Percentiles rank a stretch among this genome's conserved stretches.
These are phyloP conservation scores for Rhododendron ferrugineum DNA, from an alignment of 148 eudicot genomes.

Conservation along the genomic window DNA sequence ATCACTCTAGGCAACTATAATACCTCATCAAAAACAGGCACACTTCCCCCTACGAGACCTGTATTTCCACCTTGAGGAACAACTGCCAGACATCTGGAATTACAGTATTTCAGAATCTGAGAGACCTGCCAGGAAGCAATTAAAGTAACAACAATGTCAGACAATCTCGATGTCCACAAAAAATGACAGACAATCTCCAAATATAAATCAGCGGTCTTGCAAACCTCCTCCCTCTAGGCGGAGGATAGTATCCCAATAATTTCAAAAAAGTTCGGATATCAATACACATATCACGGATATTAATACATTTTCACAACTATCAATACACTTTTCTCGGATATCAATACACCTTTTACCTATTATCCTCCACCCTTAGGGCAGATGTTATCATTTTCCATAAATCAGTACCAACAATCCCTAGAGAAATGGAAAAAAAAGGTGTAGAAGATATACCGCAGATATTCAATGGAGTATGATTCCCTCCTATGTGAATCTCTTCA, in stretches of 20 bases:
- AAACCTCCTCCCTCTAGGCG: no score
- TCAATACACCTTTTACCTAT: no score
- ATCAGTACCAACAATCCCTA: neutral
- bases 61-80: constrained; percentile 99
- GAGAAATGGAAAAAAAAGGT: neutral
- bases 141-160: neutral
- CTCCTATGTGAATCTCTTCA: neutral
- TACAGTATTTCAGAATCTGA: constrained; percentile 65
- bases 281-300: no score
- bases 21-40: constrained; percentile 97
- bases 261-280: no score
- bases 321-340: no score
- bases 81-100: constrained; percentile 70
- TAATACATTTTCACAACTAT: no score
- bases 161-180: neutral
- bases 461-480: neutral
- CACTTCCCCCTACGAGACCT: constrained; percentile 98
- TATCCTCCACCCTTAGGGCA: no score
- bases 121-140: constrained; percentile 49
- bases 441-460: neutral
- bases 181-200: neutral
- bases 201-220: no score
- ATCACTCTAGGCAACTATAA: neutral
- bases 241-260: no score
- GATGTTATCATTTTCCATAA: no score